Evolutionary conservation across 2,329 filamentous ascomycete species (phyloP), one percentile per base, ranked within the genome.

Genomic region (Neofusicoccum ribis): DNA sequence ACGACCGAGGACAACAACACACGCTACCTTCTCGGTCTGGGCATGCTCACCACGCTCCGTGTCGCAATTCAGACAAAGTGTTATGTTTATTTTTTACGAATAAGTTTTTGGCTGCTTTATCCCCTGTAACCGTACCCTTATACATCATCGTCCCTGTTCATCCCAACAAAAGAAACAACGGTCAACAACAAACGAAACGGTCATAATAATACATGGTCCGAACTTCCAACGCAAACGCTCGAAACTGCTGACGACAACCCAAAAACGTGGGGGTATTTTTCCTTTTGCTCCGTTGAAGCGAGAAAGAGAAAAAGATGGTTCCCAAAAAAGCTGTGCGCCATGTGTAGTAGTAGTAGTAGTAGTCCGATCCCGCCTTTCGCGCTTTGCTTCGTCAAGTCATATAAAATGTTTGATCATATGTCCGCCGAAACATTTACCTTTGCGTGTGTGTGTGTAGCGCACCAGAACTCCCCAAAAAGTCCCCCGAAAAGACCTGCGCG

Each of bases 211-310:
- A 52, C 43, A 60, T 39, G 27, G 17, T 34, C 23, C 20, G 12
- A 20, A 59, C 20, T 15, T 14, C 31, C 15, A 34, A 51, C 14
- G 23, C 47, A 14, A 14, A 51, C 27, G 27, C 27, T 31, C 27
- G 27, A 31, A 31, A 31, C 27, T 31, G 27, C 27, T 31, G 14
- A 34, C 3, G 47, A 14, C 15, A 23, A 15, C 17, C 23, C 1
- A 27, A 47, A 47, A 17, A 58, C 56, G 56, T 37, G 14, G 41
- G 41, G 56, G 56, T 60, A 60, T 60, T 60, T 47, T 44, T 44
- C 44, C 56, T 36, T 46, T 60, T 47, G 56, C 41, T 60, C 56
- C 56, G n/a, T 46, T 47, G 56, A 47, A 60, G 56, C 56, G 56
- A 34, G 56, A 59, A 36, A 43, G 47, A 47, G 47, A 37, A 37